Conservation (phyloP, 192 early-diverging fungal species). For the Coemansia sp. region DNA sequence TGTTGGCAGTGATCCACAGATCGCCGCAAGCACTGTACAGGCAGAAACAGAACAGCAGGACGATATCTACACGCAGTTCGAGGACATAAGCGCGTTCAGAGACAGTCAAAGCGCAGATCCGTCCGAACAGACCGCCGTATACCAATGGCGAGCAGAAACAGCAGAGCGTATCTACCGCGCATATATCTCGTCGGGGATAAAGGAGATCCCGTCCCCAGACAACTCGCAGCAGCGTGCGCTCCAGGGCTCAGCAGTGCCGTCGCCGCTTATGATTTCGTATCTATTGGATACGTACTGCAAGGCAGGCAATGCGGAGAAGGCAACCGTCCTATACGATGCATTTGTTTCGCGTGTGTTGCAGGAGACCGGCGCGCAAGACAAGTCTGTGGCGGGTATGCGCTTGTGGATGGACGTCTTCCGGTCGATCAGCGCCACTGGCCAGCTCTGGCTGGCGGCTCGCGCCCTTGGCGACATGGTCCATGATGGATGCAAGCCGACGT, state of each 20-base stretch:
- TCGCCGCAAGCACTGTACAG: neutral
- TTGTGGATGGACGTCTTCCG: slow-evolving; percentile 17
- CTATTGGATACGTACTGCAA: slow-evolving; percentile 21
- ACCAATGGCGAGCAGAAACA: slow-evolving; percentile 32
- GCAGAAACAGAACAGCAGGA: slow-evolving; percentile 13
- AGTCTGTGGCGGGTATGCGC: slow-evolving; percentile 5
- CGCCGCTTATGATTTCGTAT: slow-evolving; percentile 19
- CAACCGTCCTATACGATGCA: slow-evolving; percentile 36
- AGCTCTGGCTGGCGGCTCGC: slow-evolving; percentile 36
- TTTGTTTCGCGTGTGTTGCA: slow-evolving; percentile 13
- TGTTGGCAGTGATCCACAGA: slow-evolving; percentile 30
- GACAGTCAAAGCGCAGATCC: neutral
- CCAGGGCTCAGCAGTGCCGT: slow-evolving; percentile 36
- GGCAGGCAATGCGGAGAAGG: slow-evolving; percentile 29
- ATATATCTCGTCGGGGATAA: slow-evolving; percentile 34
- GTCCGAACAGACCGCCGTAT: neutral
- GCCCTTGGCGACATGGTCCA: slow-evolving; percentile 26
- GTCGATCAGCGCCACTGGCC: slow-evolving; percentile 7
- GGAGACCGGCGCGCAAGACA: neutral
- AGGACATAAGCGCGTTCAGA: slow-evolving; percentile 13
- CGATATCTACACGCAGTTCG: slow-evolving; percentile 20
- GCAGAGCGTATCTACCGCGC: slow-evolving; percentile 43
- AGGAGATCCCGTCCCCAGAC: slow-evolving; percentile 39
- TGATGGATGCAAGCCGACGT: slow-evolving; percentile 26
- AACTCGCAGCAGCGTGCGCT: slow-evolving; percentile 16